phyloP scores from a whole-genome alignment of 2,329 filamentous ascomycete genomes.

The Nakataea oryzae region DNA sequence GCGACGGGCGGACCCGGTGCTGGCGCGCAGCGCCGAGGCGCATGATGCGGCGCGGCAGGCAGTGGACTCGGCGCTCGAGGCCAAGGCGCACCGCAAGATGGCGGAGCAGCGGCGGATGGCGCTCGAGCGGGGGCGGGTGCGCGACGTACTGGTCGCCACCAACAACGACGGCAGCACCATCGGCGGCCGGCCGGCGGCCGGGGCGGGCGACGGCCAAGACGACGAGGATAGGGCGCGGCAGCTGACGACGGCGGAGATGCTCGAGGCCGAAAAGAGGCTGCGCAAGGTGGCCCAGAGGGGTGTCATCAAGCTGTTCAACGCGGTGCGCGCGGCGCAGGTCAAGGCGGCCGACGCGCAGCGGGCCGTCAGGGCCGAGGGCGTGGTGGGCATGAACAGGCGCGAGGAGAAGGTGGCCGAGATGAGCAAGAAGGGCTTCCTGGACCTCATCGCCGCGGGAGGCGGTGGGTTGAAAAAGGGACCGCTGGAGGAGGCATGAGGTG shows the following conservation, averaged over 20 bases:
- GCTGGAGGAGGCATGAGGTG: conserved; percentile 40
- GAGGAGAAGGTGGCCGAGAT: conserved; percentile 90
- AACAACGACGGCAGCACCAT: conserved; percentile 7
- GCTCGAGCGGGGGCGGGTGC: conserved; percentile 77
- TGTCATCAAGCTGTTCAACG: conserved; percentile 95
- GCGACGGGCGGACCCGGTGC: conserved; percentile 80
- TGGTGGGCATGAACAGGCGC: conserved; percentile 68
- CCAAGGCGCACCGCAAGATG: conserved; percentile 69
- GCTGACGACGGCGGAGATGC: conserved; percentile 41
- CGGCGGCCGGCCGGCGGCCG: conserved; percentile 11
- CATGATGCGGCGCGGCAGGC: conserved; percentile 61
- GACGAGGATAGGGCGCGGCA: conserved; percentile 12
- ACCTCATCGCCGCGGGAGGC: conserved; percentile 65
- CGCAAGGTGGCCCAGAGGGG: conserved; percentile 84
- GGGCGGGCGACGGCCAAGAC: conserved; percentile 33
- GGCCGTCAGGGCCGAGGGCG: conserved; percentile 57
- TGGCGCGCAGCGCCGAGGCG: conserved; percentile 71
- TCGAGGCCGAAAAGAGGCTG: conserved; percentile 68
- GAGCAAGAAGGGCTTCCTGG: conserved; percentile 93
- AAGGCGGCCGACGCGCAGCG: conserved; percentile 70
- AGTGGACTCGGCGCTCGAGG: conserved; percentile 67
- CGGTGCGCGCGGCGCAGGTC: conserved; percentile 84
- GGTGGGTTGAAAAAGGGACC: conserved; percentile 47
- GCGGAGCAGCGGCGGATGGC: conserved; percentile 71
- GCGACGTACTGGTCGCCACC: conserved; percentile 63